Conservation (phyloP, 208 protist genomes). For the Leishmania amazonensis region DNA sequence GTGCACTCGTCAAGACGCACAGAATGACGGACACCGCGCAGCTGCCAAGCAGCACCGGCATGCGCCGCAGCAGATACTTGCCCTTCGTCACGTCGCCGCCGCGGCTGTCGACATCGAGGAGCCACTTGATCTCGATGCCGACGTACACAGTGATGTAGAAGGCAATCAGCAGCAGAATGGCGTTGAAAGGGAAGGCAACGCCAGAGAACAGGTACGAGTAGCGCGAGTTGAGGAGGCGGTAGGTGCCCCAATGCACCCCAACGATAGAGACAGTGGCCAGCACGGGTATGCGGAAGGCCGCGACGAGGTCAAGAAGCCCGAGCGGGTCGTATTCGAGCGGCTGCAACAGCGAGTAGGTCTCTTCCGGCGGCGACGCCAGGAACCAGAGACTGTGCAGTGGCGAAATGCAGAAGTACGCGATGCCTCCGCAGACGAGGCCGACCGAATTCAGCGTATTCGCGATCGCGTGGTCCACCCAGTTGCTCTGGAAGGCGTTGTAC, state of each 20-base stretch:
- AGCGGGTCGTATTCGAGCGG: conserved; percentile 75
- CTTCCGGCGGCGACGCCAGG: conserved; percentile 28
- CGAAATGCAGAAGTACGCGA: conserved; percentile 67
- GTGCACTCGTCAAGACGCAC: conserved; percentile 43
- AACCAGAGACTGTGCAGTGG: conserved; percentile 80
- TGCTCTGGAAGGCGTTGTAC: conserved; percentile 77
- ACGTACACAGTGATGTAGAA: conserved; percentile 62
- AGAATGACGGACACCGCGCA: conserved; percentile 46
- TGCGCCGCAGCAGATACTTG: conserved; percentile 16
- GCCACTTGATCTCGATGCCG: conserved; percentile 47
- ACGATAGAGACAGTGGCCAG: conserved; percentile 32
- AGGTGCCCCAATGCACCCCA: conserved; percentile 59
- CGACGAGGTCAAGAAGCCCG: conserved; percentile 53
- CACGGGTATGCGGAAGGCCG: conserved; percentile 35
- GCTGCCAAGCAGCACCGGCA: conserved; percentile 43
- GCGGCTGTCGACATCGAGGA: conserved; percentile 57
- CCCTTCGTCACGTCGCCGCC: conserved; percentile 37
- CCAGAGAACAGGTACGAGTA: conserved; percentile 83
- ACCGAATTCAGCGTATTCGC: conserved; percentile 66
- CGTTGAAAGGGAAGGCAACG: conserved; percentile 67
- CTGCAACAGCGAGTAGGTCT: conserved; percentile 25
- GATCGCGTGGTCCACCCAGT: conserved; percentile 57
- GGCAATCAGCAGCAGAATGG: conserved; percentile 54
- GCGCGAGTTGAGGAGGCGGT: conserved; percentile 72
- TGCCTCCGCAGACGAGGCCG: conserved; percentile 53